Base-by-base conservation (phyloP, 306 rosid species). In the Cajanus cajan region DNA sequence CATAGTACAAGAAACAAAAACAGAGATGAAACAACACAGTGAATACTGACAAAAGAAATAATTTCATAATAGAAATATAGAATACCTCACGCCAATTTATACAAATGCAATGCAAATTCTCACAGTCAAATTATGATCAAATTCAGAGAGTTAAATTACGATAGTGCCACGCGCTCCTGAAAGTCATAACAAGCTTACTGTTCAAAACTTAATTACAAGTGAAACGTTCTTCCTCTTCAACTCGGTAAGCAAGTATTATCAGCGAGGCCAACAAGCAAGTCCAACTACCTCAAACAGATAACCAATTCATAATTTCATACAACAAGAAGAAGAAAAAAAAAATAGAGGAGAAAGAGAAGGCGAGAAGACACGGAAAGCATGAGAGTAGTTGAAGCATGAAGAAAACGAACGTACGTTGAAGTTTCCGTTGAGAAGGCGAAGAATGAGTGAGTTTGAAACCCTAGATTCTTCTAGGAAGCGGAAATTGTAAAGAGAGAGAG, bases 381-480 rank as follows among this genome's bases (percentile, higher is more conserved):
- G 57, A 67, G 51, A 33, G 59, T 14, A 73, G 84, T 7, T 72
- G 68, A 66, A 82, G 62, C 47, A 65, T 8, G 66, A 11, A 71
- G 77, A 76, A 48, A 76, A 39, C 40, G 71, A 52, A 39, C 54
- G 2, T 36, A 11, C 43, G 31, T 39, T 66, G 74, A 45, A 80
- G 82, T 66, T 57, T 54, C 78, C 48, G 16, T 13, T 2, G 0
- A 19, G 62, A 43, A 3, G 74, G 79, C 8, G 82, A 77, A 78
- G 86, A 81, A 80, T 83, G 86, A 83, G 82, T 16, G 82, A 41
- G 81, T 37, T 68, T 69, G 43, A 77, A 89, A 84, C 91, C 91
- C 93, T 87, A 90, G 90, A 87, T 81, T 85, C 80, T 80, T 41
- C 41, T 40, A 19, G 7, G 59, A 50, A 75, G 66, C 73, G 65